Percentiles rank a stretch among this genome's conserved stretches.
Evolutionary conservation across 2,329 filamentous ascomycete genomes (phyloP).

Genomic region (Arthrinium phaeospermum): DNA sequence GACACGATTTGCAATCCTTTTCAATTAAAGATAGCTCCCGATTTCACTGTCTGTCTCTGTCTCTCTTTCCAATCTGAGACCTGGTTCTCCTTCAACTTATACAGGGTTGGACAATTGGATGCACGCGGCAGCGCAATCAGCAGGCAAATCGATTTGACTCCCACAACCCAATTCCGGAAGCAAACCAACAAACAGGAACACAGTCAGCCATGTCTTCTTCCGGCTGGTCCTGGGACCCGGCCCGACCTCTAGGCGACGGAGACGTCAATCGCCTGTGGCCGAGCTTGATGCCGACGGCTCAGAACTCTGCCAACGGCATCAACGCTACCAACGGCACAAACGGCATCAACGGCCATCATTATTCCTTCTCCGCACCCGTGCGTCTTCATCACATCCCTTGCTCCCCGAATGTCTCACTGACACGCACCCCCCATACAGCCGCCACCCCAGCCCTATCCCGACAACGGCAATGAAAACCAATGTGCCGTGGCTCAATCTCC

Average conservation of each 20-base stretch:
- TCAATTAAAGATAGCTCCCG: neutral
- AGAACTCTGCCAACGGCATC: slow-evolving; percentile 6
- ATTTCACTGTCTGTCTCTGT: neutral
- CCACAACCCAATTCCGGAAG: neutral
- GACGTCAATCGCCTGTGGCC: slow-evolving; percentile 17
- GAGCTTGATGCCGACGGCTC: slow-evolving; percentile 15
- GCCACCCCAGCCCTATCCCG: slow-evolving; percentile 3
- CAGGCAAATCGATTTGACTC: neutral
- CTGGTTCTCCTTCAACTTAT: neutral
- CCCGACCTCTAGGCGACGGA: slow-evolving; percentile 18
- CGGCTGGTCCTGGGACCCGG: slow-evolving; percentile 26
- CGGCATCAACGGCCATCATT: slow-evolving; percentile 5
- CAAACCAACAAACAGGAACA: slow-evolving; percentile 4
- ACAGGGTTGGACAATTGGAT: slow-evolving; percentile 4
- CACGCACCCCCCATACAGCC: neutral
- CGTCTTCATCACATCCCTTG: slow-evolving; percentile 13
- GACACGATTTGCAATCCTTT: neutral
- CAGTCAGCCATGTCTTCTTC: slow-evolving; percentile 16
- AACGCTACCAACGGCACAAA: slow-evolving; percentile 16
- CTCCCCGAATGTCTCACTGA: slow-evolving; percentile 13
- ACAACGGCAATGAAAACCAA: neutral
- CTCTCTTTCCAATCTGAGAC: slow-evolving; percentile 6
- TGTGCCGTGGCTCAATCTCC: neutral
- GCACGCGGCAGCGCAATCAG: slow-evolving; percentile 10
- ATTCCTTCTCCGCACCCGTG: slow-evolving; percentile 17